Evolutionary conservation across 176 grass and related monocot genomes (phyloP), one percentile per base, ranked within the genome.

Genomic region (Lolium multiflorum): DNA sequence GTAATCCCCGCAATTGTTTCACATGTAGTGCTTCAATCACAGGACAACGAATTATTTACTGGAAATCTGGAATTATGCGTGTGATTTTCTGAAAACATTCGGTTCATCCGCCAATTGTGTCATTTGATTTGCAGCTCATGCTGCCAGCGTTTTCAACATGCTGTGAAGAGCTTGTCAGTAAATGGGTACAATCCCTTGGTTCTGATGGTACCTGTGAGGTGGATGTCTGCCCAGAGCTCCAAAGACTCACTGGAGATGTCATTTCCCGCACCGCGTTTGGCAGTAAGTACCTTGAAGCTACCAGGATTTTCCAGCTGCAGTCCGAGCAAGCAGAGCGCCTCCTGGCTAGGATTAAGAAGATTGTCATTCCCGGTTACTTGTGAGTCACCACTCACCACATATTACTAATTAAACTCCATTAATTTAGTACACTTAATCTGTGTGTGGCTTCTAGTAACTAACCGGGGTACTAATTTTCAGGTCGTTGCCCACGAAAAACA

Each of bases 221-320:
- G 63, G 63, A 66, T 66, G 63, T 66, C 63, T 66, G 63, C 12
- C 63, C 63, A 3, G 63, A 66, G 14, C 63, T 66, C 26, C 63
- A 66, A 37, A 35, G 63, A 17, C 63, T 66, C 63, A 66, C 63
- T 4, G 63, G 63, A 37, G 63, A 66, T 17, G 63, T 66, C 63
- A 66, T 66, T 66, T 66, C 63, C 3, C 14, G 26, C 14, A 66
- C 63, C 26, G 63, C 63, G 26, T 66, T 66, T 8, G 63, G 63
- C 26, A 66, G 63, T 17, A 66, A 66, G 26, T 66, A 66, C 63
- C 63, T 66, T 37, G 63, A 66, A 37, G 63, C 26, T 3, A 66
- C 15, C 14, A 35, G 63, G 63, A 66, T 66, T 66, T 66, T 66
- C 26, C 63, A 66, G 63, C 63, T 66, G 28, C 63, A 66, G 63